Evolutionary conservation across 1,284 basidiomycete genomes (phyloP).

Genomic region (Cryptococcus depauperatus): DNA sequence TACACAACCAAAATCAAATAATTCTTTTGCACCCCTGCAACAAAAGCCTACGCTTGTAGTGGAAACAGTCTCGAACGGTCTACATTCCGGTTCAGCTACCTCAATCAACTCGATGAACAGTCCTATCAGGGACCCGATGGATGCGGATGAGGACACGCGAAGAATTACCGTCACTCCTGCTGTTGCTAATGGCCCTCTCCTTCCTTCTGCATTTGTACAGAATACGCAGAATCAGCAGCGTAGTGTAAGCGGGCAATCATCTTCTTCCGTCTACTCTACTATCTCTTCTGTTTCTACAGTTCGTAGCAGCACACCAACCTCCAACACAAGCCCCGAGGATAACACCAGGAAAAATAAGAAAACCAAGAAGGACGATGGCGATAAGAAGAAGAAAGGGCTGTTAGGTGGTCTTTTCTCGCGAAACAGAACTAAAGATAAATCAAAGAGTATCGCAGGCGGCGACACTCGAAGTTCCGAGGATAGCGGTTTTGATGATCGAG

Average conservation of each 20-base stretch:
- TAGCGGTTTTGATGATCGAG: constrained; percentile 19
- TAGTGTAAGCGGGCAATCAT: constrained; percentile 28
- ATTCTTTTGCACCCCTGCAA: constrained; percentile 21
- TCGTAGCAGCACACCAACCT: constrained; percentile 17
- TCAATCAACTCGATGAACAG: constrained; percentile 16
- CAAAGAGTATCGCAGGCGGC: constrained; percentile 49
- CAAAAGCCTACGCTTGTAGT: not conserved
- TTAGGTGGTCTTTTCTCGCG: constrained; percentile 64
- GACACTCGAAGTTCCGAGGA: constrained; percentile 32
- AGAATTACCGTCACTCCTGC: constrained; percentile 68
- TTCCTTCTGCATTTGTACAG: constrained; percentile 45
- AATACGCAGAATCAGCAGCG: constrained; percentile 11
- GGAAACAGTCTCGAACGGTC: not conserved
- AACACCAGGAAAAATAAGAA: constrained; percentile 24
- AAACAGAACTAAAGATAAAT: constrained; percentile 56
- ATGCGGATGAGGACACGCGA: constrained; percentile 53
- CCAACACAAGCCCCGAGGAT: constrained; percentile 15
- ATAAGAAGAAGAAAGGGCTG: constrained; percentile 38
- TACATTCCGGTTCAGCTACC: constrained; percentile 9
- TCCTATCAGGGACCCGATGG: constrained; percentile 27
- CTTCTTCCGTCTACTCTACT: constrained; percentile 17
- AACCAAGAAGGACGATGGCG: constrained; percentile 19
- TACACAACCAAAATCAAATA: constrained; percentile 23
- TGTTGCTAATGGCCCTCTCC: constrained; percentile 52
- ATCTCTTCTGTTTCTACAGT: constrained; percentile 14